Percentiles rank a stretch among this genome's conserved stretches.
Conservation (phyloP, 2,329 filamentous ascomycete genomes). For the Fusarium sp. region DNA sequence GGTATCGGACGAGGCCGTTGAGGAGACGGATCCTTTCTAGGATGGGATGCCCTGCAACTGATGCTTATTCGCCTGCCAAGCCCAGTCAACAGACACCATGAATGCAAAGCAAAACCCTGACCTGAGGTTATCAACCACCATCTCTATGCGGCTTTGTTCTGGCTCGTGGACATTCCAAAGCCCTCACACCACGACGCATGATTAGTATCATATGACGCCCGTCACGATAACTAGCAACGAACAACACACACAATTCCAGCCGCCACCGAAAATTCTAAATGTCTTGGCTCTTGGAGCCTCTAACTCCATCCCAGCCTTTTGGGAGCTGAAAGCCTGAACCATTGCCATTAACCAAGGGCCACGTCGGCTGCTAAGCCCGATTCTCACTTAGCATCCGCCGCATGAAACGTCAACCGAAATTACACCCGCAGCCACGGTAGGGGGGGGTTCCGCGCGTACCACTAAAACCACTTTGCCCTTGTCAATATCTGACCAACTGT, state of each 20-base stretch:
- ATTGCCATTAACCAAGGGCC: conserved; percentile 36
- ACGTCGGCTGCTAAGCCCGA: conserved; percentile 48
- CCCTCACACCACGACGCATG: conserved; percentile 34
- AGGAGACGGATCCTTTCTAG: conserved; percentile 15
- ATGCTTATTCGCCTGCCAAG: conserved; percentile 24
- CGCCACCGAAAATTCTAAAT: conserved; percentile 23
- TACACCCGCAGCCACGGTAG: conserved; percentile 52
- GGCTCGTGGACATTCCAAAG: conserved; percentile 33
- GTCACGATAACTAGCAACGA: conserved; percentile 6
- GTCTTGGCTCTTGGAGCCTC: conserved; percentile 35
- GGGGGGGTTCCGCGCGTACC: conserved; percentile 40
- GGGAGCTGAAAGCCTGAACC: conserved; percentile 16
- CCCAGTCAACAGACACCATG: conserved; percentile 15
- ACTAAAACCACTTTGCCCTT: conserved; percentile 6
- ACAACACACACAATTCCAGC: conserved; percentile 13
- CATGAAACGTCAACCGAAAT: conserved; percentile 55
- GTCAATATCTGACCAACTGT: conserved; percentile 33
- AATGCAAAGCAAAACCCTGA: conserved; percentile 18
- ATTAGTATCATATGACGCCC: conserved; percentile 34
- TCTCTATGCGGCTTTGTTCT: conserved; percentile 12
- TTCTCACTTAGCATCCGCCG: conserved; percentile 41
- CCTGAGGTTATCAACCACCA: conserved; percentile 15
- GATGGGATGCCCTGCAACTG: conserved; percentile 24
- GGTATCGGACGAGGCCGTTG: conserved; percentile 20
- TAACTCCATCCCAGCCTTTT: conserved; percentile 38